A percentile compares a stretch with the other conserved stretches of the same genome.
Conservation (phyloP, 2,329 filamentous ascomycete genomes). For the Talaromyces pinophilus region DNA sequence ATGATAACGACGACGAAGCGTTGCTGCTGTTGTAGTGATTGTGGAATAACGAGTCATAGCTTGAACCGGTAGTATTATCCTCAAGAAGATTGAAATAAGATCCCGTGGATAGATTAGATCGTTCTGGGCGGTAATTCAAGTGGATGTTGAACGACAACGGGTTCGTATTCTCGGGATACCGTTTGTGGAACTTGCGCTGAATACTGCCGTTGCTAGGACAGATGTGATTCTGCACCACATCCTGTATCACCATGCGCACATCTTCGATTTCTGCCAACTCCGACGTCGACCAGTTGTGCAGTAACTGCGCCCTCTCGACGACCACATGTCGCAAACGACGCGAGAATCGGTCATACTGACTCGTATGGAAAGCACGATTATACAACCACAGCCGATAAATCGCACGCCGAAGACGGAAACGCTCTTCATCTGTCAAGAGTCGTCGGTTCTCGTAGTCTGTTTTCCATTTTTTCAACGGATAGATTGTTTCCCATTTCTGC, state of each 20-base stretch:
- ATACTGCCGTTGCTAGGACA: conserved; percentile 64
- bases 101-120: conserved; percentile 11
- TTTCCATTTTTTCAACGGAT: conserved; percentile 65
- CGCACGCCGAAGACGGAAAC: conserved; percentile 56
- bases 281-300: conserved; percentile 60
- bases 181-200: conserved; percentile 59
- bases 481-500: conserved; percentile 61
- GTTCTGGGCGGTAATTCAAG: conserved; percentile 49
- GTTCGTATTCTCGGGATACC: conserved; percentile 53
- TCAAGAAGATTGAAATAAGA: conserved; percentile 18
- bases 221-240: conserved; percentile 59
- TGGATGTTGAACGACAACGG: conserved; percentile 57
- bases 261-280: conserved; percentile 63
- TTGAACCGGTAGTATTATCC: background rate
- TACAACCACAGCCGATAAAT: conserved; percentile 65
- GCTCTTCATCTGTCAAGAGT: conserved; percentile 53
- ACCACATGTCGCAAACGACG: conserved; percentile 51
- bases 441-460: conserved; percentile 57
- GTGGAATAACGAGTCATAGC: conserved; percentile 30
- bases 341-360: conserved; percentile 52
- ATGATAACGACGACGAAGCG: conserved; percentile 32
- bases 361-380: conserved; percentile 59
- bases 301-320: conserved; percentile 55
- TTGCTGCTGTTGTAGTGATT: conserved; percentile 27
- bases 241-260: conserved; percentile 56